Percentiles rank a stretch among this genome's conserved stretches.
These are phyloP conservation scores for Naganishia onofrii DNA, from an alignment of 768 basidiomycete species.

Conservation along the genomic window DNA sequence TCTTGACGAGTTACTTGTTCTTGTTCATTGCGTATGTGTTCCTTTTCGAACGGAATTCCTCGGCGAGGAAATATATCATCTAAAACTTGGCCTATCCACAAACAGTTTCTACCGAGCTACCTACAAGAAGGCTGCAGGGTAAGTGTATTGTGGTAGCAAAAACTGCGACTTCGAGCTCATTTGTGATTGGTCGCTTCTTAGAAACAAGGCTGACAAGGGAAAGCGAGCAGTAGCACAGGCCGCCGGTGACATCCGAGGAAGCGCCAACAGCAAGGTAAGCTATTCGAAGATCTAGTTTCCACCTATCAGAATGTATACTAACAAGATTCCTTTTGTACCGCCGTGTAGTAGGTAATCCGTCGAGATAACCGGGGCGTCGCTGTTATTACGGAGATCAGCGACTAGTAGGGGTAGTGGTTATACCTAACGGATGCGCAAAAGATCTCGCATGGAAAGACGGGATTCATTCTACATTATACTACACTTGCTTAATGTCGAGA, in stretches of 20 bases:
- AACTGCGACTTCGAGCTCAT: background rate
- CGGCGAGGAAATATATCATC: background rate
- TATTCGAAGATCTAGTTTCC: background rate
- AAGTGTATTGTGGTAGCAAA: background rate
- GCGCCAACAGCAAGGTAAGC: conserved; percentile 46
- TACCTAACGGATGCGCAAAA: background rate
- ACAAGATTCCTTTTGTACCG: conserved; percentile 2
- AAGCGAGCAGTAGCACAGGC: conserved; percentile 36
- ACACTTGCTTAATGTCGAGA: background rate
- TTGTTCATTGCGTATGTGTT: conserved; percentile 73
- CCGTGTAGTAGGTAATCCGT: conserved; percentile 34
- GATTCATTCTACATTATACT: background rate
- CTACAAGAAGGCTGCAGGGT: conserved; percentile 47
- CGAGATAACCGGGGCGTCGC: conserved; percentile 33
- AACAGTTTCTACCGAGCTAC: conserved; percentile 52
- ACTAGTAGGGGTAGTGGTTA: background rate
- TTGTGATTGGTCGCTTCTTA: background rate
- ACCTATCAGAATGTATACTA: conserved; percentile 11
- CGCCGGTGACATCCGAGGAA: conserved; percentile 39
- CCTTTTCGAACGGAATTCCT: background rate
- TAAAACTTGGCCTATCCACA: background rate
- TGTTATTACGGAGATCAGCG: conserved; percentile 33
- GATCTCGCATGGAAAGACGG: background rate
- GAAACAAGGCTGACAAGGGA: conserved; percentile 37
- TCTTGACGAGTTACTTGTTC: conserved; percentile 84